Evolutionary conservation across 2,329 filamentous ascomycete genomes (phyloP), one percentile per base, ranked within the genome.

Genomic region (Diaporthe vaccinii): DNA sequence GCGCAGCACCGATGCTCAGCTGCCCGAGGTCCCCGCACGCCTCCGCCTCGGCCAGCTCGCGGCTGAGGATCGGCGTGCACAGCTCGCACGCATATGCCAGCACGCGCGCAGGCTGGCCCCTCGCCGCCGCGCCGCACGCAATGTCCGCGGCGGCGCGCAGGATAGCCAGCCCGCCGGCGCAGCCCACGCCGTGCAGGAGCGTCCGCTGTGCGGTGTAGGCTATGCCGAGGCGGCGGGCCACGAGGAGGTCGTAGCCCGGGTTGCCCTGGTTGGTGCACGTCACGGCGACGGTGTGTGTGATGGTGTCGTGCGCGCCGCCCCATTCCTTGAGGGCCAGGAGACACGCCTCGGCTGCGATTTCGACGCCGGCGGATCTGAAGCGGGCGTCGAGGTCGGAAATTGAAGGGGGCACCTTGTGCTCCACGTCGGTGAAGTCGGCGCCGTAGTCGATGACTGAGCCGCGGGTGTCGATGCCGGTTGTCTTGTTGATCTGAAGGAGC

Each of bases 401-500:
- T 17, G 58, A 62, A 6, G 36, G 36, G 36, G 36, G 36, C n/a
- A n/a, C n/a, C 7, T 36, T 7, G 7, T 44, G 15, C 55, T n/a
- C 55, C 0, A 2, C 10, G 4, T 41, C 5, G 36, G n/a, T 41
- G 58, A 44, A 7, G 3, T 62, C 36, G 14, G n/a, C 14, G 7
- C 36, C n/a, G 36, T 62, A 44, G 36, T 62, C 15, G 36, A 62
- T 62, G n/a, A 20, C 58, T 0, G 36, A 44, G n/a, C 12, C n/a
- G 9, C 36, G 58, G n/a, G 58, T 28, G 3, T 44, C n/a, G 36
- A 44, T 62, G 3, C 58, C 58, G n/a, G 58, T 62, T 41, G 58
- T 62, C n/a, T 28, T 62, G n/a, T 62, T 62, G n/a, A 62, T 62
- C 36, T 44, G 36, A 1, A 62, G 58, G 9, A 62, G n/a, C 58